Evolutionary conservation across 73 alveolate species (phyloP), one percentile per base, ranked within the genome.

Genomic region (Paramecium pentaurelia): DNA sequence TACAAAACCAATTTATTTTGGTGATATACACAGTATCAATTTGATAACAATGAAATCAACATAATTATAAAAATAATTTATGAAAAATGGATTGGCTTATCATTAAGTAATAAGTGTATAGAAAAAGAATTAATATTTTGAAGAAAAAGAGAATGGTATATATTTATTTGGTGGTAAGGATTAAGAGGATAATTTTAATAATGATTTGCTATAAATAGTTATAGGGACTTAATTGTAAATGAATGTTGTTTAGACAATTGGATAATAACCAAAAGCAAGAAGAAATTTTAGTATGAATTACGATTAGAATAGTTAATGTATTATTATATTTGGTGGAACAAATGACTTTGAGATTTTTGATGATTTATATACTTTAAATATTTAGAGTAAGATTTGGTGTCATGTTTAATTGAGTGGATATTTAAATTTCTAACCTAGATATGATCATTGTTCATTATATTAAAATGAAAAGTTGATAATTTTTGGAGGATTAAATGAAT

Each of bases 381-480:
- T 75, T n/a, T 18, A 42, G 22, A 75, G 60, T 75, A 38, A 38
- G 20, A 75, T 42, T 75, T 75, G 88, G 88, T 75, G 68, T 38
- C 0, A 75, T 30, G 88, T 75, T 10, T 30, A 38, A 36, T 42
- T 75, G 88, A 38, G 44, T 38, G 88, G 88, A 38, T 75, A 75
- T 27, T 75, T 75, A 42, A 30, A 75, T 10, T 75, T 30, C n/a
- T 9, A 34, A 36, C 37, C 68, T 10, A 75, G 88, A 75, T 75
- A 38, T 42, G 88, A 75, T 34, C 88, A 75, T 42, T 75, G 88
- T 34, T 75, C 88, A 38, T 38, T 75, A 14, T 75, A 36, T 42
- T 75, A 37, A 38, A 42, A 75, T 75, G 88, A 75, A n/a, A 75
- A 75, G 27, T 34, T 75, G 8, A 75, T 75, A 4, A 75, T 22